Evolutionary conservation across 2,329 filamentous ascomycete genomes (phyloP).

Genomic region (Orbilia javanica): DNA sequence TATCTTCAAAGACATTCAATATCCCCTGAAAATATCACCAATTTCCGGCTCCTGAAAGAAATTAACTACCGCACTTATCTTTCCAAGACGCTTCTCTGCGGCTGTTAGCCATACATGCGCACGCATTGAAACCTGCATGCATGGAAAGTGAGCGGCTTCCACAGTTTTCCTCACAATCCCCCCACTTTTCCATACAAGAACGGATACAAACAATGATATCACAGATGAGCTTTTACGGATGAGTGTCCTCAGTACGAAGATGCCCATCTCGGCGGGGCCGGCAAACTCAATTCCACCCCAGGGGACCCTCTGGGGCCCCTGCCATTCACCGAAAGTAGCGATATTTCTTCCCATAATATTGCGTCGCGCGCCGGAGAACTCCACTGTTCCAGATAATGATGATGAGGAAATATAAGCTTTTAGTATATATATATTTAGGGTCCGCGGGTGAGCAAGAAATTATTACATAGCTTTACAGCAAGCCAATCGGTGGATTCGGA

Average conservation of each 20-base stretch:
- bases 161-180: not conserved
- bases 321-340: conserved; percentile 17
- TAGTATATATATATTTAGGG: conserved; percentile 8
- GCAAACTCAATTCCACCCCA: not conserved
- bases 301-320: not conserved
- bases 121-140: conserved; percentile 4
- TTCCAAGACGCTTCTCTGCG: not conserved
- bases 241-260: not conserved
- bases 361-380: conserved; percentile 17
- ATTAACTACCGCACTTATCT: conserved; percentile 4
- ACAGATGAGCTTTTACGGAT: conserved; percentile 1
- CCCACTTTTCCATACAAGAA: conserved; percentile 15
- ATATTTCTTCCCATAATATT: conserved; percentile 5
- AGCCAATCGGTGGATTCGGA: conserved; percentile 14
- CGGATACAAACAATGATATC: conserved; percentile 29
- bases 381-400: not conserved
- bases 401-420: conserved; percentile 5
- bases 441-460: not conserved
- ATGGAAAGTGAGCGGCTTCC: not conserved
- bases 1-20: not conserved
- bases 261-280: conserved; percentile 5
- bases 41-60: not conserved
- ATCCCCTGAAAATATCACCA: not conserved
- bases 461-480: not conserved
- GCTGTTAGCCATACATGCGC: conserved; percentile 8